These are phyloP conservation scores for Hypoxylon subgilvum DNA, from an alignment of 495 filamentous ascomycete genomes.

Conservation along the genomic window DNA sequence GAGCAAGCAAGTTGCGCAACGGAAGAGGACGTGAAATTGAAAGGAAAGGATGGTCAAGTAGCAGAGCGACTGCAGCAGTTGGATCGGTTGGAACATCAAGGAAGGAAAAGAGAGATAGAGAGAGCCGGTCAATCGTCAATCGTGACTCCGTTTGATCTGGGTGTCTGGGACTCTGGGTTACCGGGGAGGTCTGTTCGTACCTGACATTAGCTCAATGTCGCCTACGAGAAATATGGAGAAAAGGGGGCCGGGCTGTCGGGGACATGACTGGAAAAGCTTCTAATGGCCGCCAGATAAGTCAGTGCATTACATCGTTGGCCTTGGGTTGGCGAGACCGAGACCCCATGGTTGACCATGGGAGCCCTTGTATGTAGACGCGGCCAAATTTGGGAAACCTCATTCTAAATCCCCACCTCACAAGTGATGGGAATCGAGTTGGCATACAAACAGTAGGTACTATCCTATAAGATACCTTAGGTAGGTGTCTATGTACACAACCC, in stretches of 20 bases:
- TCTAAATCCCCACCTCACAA: slow-evolving; percentile 25
- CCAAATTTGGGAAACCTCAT: slow-evolving; percentile 24
- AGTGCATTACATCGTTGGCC: slow-evolving; percentile 11
- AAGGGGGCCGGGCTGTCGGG: slow-evolving; percentile 19
- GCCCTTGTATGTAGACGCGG: too few species aligned
- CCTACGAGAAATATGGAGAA: slow-evolving; percentile 31
- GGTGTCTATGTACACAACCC: not conserved
- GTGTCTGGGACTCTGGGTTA: not conserved
- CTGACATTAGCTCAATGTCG: slow-evolving; percentile 36
- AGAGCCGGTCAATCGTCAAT: slow-evolving; percentile 15
- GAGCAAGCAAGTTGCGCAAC: slow-evolving; percentile 18
- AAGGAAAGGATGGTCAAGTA: slow-evolving; percentile 11
- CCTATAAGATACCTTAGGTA: not conserved
- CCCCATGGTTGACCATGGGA: slow-evolving; percentile 25
- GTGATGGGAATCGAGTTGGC: too few species aligned
- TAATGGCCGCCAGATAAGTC: slow-evolving; percentile 14
- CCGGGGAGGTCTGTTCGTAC: slow-evolving; percentile 23
- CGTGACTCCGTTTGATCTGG: slow-evolving; percentile 15
- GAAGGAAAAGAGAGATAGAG: slow-evolving; percentile 3
- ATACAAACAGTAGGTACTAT: not conserved
- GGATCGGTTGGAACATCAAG: too few species aligned
- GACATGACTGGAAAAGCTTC: slow-evolving; percentile 15
- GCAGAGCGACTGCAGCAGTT: not conserved
- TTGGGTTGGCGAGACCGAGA: not conserved
- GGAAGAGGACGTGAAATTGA: not conserved